These are phyloP conservation scores for Cadophora gregata DNA, from an alignment of 2,329 filamentous ascomycete genomes.

Conservation along the genomic window DNA sequence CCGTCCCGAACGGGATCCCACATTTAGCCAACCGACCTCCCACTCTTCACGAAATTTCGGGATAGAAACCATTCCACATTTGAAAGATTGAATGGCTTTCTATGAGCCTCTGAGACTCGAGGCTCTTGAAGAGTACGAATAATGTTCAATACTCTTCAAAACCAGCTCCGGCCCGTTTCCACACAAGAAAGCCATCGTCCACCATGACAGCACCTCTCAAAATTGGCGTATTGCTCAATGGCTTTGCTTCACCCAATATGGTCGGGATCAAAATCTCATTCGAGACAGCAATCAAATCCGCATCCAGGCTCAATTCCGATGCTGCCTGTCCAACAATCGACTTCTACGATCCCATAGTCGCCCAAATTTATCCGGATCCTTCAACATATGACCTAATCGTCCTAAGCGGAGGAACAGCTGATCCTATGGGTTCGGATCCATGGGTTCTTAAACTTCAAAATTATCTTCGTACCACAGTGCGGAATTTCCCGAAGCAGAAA, in stretches of 20 bases:
- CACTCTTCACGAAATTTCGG: conserved; percentile 1
- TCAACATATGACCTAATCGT: conserved; percentile 51
- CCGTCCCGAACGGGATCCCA: not conserved
- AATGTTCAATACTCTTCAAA: not conserved
- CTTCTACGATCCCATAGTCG: conserved; percentile 41
- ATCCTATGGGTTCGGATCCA: conserved; percentile 47
- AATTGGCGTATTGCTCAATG: conserved; percentile 28
- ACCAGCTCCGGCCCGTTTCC: not conserved
- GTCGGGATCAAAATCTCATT: conserved; percentile 21
- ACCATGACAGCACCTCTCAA: conserved; percentile 24
- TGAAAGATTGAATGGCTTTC: not conserved
- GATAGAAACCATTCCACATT: not conserved
- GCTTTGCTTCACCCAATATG: conserved; percentile 18
- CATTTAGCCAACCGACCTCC: conserved; percentile 1
- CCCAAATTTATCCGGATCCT: conserved; percentile 45
- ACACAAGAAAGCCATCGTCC: not conserved
- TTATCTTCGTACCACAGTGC: conserved; percentile 47
- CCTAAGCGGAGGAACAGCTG: conserved; percentile 51
- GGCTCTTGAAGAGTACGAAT: not conserved
- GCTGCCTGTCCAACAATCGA: conserved; percentile 24
- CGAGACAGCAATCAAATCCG: conserved; percentile 23
- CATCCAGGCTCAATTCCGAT: conserved; percentile 6
- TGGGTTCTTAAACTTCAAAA: conserved; percentile 52
- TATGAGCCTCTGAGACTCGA: not conserved
- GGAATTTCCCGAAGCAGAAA: conserved; percentile 43